Base-by-base conservation (phyloP, 352 stramenopile species). In the Blastocystis sp. region DNA sequence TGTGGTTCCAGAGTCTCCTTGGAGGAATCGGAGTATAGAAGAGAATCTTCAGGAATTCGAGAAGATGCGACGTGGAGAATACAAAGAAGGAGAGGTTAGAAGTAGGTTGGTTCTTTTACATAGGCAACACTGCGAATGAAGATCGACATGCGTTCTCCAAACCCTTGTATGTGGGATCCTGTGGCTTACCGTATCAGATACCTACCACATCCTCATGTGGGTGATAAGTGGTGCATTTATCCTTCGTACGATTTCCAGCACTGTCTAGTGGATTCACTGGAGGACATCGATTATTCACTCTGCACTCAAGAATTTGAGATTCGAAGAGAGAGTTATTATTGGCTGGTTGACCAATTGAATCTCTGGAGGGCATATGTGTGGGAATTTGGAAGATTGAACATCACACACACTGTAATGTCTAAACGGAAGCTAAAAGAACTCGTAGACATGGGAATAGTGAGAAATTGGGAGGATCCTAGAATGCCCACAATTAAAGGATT, bases 221-320 rank as follows among this genome's bases (percentile, higher is more conserved):
- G 96, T 37, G 92, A 96, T 77, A 94, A 94, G 86, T 99, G 96
- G 96, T 99, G 96, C 90, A 98, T 99, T 89, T 99, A 99, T 90
- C 96, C 96, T 12, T 97, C 95, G 4, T 99, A 99, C 90, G 96
- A 99, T 91, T 99, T 97, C 90, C 98, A 96, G 85, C 96, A 99
- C 91, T 98, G 96, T 90, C 97, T 98, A 27, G 92, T 95, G 63
- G 95, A 98, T 88, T 95, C 95, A 32, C 90, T 98, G 11, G 96
- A 99, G 91, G 93, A 98, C 90, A 97, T 99, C 89, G 96, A 98
- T 91, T 98, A 98, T 90, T 98, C 94, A 71, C 98, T 99, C 87
- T 99, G 96, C 90, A 99, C 96, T 42, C 93, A 98, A 78, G 96
- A 99, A 91, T 99, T 99, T 90, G 96, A 99, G 91, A 98, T 94